These are phyloP conservation scores for Sarocladium kiliense DNA, from an alignment of 2,329 filamentous ascomycete species.

Conservation along the genomic window DNA sequence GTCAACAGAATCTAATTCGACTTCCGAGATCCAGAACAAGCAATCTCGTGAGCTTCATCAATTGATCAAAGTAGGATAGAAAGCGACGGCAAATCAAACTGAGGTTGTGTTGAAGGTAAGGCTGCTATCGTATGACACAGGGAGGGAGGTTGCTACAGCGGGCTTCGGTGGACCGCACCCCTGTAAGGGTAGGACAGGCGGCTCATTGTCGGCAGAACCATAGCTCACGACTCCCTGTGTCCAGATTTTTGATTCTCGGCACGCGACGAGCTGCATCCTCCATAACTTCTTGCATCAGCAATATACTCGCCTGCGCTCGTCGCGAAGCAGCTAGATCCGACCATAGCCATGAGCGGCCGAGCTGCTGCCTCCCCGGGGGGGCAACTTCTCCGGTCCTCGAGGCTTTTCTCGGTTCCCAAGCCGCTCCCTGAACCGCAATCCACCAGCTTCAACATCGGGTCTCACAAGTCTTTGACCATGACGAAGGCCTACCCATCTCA, in stretches of 20 bases:
- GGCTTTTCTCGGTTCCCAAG: slow-evolving; percentile 81
- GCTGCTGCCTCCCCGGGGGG: slow-evolving; percentile 52
- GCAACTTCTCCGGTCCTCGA: slow-evolving; percentile 75
- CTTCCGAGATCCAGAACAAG: too few species aligned
- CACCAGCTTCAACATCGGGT: slow-evolving; percentile 30
- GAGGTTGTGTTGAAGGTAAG: too few species aligned
- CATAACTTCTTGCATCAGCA: not conserved
- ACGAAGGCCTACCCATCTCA: slow-evolving; percentile 77
- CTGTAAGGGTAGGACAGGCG: not conserved
- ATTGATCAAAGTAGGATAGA: too few species aligned
- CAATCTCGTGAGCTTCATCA: too few species aligned
- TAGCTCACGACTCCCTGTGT: not conserved
- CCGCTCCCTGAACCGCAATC: slow-evolving; percentile 62
- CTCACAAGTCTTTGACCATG: slow-evolving; percentile 31
- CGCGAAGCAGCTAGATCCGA: not conserved
- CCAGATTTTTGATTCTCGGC: slow-evolving; percentile 1
- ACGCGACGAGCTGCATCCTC: not conserved
- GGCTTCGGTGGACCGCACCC: too few species aligned
- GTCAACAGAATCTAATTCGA: too few species aligned
- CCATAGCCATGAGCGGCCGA: slow-evolving; percentile 23
- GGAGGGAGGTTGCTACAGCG: not conserved
- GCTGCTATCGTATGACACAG: too few species aligned
- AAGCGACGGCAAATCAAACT: too few species aligned
- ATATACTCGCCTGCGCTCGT: not conserved
- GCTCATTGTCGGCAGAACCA: slow-evolving; percentile 4